Evolutionary conservation across 768 basidiomycete genomes (phyloP), one percentile per base, ranked within the genome.

Genomic region (Rhodotorula kratochvilovae): DNA sequence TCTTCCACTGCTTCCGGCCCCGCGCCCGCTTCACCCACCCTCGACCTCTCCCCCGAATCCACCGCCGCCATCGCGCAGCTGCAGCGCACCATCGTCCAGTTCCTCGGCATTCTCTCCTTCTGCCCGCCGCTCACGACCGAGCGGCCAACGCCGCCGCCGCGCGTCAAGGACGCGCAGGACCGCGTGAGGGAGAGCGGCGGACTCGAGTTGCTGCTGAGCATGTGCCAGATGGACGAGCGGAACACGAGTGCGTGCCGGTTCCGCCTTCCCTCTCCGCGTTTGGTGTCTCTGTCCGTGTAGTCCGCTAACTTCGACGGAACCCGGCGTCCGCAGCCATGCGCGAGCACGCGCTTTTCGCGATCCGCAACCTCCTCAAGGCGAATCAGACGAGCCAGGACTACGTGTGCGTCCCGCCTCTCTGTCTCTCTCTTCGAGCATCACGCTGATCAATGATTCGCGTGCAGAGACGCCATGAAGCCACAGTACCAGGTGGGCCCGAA

Each of bases 331-430:
- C 54, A 92, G 94, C 91, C 81, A 82, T 98, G 58, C 88, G 92
- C 29, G 94, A 97, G 81, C 91, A 96, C 78, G 92, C 93, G 4
- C 86, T 97, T 53, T 88, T 96, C 73, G 85, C 91, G 29, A 83
- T 96, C 29, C 86, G 87, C 55, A 91, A 90, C 80, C 80, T 95
- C 19, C 83, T 97, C 66, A 84, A 88, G 73, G 83, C 84, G 48
- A 96, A 96, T 79, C 72, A 80, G 39, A 89, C 88, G 70, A 96
- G 91, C 76, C 92, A 97, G 80, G 84, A 83, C 5, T 83, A 91
- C 53, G 88, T 98, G 58, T 85, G 88, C 67, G 85, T 55, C 53
- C 16, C 35, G 16, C 31, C 36, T 31, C 54, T 17, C 25, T 5
- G 8, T 12, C 48, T 50, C 48, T 25, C 27, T 27, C 48, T 23